phyloP scores from a whole-genome alignment of 2,329 filamentous ascomycete genomes.

The Stromatinia cepivora region DNA sequence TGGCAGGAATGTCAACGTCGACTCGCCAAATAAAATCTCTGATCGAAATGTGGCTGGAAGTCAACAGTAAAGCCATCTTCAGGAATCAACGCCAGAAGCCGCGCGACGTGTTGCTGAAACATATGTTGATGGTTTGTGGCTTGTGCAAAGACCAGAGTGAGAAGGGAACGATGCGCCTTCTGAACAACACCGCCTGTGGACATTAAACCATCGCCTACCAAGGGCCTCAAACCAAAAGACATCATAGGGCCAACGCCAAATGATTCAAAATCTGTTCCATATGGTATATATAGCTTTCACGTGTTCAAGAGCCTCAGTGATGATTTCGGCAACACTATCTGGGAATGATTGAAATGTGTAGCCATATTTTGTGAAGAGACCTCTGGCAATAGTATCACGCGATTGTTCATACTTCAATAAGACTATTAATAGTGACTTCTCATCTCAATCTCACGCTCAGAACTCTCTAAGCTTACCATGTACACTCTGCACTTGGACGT shows the following conservation, averaged over 20 bases:
- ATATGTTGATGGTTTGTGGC: background rate
- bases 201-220: background rate
- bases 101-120: background rate
- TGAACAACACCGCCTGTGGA: background rate
- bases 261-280: slow-evolving; percentile 21
- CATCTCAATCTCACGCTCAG: no score
- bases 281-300: slow-evolving; percentile 24
- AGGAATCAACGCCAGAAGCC: slow-evolving; percentile 4
- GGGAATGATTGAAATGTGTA: slow-evolving; percentile 10
- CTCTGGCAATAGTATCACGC: background rate
- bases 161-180: slow-evolving; percentile 17
- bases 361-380: slow-evolving; percentile 10
- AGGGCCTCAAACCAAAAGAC: slow-evolving; percentile 43
- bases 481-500: no score
- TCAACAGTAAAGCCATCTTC: slow-evolving; percentile 21
- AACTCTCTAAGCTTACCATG: no score
- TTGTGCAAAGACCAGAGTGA: background rate
- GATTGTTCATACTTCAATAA: background rate
- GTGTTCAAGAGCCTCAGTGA: slow-evolving; percentile 28
- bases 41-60: slow-evolving; percentile 3
- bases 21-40: slow-evolving; percentile 64
- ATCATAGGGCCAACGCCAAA: slow-evolving; percentile 50
- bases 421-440: no score
- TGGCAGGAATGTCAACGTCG: slow-evolving; percentile 27
- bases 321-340: background rate